phyloP scores from a whole-genome alignment of 1,284 basidiomycete genomes.

The Microstroma glucosiphilum region DNA sequence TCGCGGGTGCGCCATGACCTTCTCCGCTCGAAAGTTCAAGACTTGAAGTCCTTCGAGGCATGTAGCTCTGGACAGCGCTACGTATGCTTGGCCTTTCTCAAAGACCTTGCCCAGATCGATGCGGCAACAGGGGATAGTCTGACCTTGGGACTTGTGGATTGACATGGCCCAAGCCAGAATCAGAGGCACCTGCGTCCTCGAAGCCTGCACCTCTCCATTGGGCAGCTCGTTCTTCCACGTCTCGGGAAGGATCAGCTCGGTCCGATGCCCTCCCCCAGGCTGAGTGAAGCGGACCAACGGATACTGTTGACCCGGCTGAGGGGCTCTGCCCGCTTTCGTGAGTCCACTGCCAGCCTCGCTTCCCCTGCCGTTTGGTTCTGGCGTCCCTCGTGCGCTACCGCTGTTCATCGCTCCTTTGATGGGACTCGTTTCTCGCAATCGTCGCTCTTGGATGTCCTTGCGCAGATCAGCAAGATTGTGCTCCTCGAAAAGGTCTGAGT shows the following conservation, averaged over 20 bases:
- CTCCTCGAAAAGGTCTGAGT: slow-evolving; percentile 1
- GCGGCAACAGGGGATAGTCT: slow-evolving; percentile 44
- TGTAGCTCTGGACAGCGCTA: slow-evolving; percentile 90
- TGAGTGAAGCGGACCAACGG: slow-evolving; percentile 43
- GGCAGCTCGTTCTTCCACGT: slow-evolving; percentile 52
- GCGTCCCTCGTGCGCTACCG: neutral
- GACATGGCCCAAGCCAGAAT: slow-evolving; percentile 50
- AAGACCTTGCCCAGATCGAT: slow-evolving; percentile 45
- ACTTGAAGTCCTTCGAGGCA: slow-evolving; percentile 85
- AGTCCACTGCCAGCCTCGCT: neutral
- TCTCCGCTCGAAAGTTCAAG: slow-evolving; percentile 61
- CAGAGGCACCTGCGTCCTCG: slow-evolving; percentile 43
- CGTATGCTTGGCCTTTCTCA: slow-evolving; percentile 69
- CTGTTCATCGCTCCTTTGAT: neutral
- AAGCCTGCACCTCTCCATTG: slow-evolving; percentile 47
- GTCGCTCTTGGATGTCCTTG: neutral
- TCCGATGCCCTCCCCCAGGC: slow-evolving; percentile 29
- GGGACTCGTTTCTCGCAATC: slow-evolving; percentile 3
- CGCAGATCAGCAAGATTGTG: neutral
- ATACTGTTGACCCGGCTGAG: slow-evolving; percentile 21
- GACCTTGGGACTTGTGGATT: slow-evolving; percentile 50
- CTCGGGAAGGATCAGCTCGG: slow-evolving; percentile 37
- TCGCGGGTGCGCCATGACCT: slow-evolving; percentile 39
- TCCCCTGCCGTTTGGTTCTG: neutral
- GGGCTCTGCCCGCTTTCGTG: neutral